phyloP scores from a whole-genome alignment of 2,329 filamentous ascomycete species.

The Fusarium goolgardi region DNA sequence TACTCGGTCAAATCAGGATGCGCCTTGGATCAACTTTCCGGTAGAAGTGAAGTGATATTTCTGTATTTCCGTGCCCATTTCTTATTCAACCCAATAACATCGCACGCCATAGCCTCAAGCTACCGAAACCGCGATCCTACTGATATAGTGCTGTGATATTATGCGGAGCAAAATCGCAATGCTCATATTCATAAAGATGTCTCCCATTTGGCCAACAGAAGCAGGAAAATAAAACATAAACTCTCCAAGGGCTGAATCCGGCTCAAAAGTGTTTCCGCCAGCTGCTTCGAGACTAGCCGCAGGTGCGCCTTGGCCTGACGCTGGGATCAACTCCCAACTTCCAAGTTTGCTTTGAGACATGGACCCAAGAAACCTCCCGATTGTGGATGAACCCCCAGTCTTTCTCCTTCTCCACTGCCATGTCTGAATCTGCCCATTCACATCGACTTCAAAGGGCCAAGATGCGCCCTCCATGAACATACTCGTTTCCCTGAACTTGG shows the following conservation, averaged over 20 bases:
- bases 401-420: slow-evolving; percentile 12
- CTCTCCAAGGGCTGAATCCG: not conserved
- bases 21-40: too few species aligned
- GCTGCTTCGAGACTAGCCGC: not conserved
- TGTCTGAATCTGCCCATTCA: not conserved
- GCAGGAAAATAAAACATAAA: not conserved
- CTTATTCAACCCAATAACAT: too few species aligned
- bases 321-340: not conserved
- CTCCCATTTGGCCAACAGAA: not conserved
- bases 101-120: not conserved
- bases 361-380: not conserved
- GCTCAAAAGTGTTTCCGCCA: not conserved
- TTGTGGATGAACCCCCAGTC: not conserved
- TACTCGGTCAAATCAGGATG: not conserved
- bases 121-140: not conserved
- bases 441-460: slow-evolving; percentile 2
- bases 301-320: not conserved
- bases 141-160: slow-evolving; percentile 11
- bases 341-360: slow-evolving; percentile 2
- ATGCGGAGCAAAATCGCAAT: slow-evolving; percentile 10
- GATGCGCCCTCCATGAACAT: not conserved
- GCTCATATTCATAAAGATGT: not conserved
- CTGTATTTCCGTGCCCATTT: too few species aligned
- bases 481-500: not conserved
- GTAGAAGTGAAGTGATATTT: too few species aligned